A percentile compares a stretch with the other conserved stretches of the same genome.
These are phyloP conservation scores for Amanita jacksonii DNA, from an alignment of 768 basidiomycete genomes.

Conservation along the genomic window DNA sequence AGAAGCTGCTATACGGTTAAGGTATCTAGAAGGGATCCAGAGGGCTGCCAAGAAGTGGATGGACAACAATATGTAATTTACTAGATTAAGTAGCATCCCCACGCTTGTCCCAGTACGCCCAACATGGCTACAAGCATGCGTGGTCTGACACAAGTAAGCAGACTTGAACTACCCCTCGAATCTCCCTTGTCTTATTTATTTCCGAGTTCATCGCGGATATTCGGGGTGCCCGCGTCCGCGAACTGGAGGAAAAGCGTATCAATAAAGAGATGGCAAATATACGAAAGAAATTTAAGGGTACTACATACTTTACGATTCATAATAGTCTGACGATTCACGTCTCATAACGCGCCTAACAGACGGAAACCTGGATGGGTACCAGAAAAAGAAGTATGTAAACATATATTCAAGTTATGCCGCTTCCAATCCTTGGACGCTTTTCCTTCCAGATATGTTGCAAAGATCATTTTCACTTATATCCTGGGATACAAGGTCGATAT, in stretches of 20 bases:
- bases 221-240: slow-evolving; percentile 90
- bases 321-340: neutral
- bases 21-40: slow-evolving; percentile 63
- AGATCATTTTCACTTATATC: slow-evolving; percentile 99
- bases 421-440: neutral
- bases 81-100: too few species aligned
- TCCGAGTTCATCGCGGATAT: slow-evolving; percentile 99
- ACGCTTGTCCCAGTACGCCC: slow-evolving; percentile 1
- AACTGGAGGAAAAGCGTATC: slow-evolving; percentile 96
- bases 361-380: slow-evolving; percentile 82
- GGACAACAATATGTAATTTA: slow-evolving; percentile 45
- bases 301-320: slow-evolving; percentile 5
- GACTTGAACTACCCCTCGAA: neutral
- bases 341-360: slow-evolving; percentile 31
- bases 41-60: slow-evolving; percentile 36
- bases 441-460: slow-evolving; percentile 81
- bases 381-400: slow-evolving; percentile 71
- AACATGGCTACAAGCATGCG: slow-evolving; percentile 87
- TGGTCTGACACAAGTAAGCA: slow-evolving; percentile 79
- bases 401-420: slow-evolving; percentile 14
- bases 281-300: slow-evolving; percentile 96
- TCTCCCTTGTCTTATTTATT: neutral
- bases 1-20: slow-evolving; percentile 52
- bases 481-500: slow-evolving; percentile 98
- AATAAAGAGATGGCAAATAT: slow-evolving; percentile 99